A percentile compares a stretch with the other conserved stretches of the same genome.
These are phyloP conservation scores for Cicer bijugum DNA, from an alignment of 306 rosid genomes.

Conservation along the genomic window DNA sequence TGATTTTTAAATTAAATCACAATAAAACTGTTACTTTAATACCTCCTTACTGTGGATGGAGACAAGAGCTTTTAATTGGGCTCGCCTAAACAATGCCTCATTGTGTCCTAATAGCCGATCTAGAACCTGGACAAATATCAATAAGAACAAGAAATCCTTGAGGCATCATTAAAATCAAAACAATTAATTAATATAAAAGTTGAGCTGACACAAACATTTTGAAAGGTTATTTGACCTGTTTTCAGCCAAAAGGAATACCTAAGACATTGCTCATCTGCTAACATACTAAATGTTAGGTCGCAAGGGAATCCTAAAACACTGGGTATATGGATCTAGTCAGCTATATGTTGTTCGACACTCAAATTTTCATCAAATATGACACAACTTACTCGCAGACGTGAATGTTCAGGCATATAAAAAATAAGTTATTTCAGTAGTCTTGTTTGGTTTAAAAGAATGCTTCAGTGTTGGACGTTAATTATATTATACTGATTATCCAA, in stretches of 20 bases:
- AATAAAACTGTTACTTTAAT: constrained; percentile 22
- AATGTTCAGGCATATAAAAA: background rate
- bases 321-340: background rate
- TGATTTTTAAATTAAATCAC: constrained; percentile 18
- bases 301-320: background rate
- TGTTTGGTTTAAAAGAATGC: background rate
- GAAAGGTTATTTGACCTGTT: constrained; percentile 27
- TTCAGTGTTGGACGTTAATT: too few relatives aligned
- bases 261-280: constrained; percentile 20
- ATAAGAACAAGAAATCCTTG: constrained; percentile 15
- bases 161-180: background rate
- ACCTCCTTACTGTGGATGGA: constrained; percentile 94
- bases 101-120: constrained; percentile 84
- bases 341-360: background rate
- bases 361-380: background rate
- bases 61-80: constrained; percentile 93
- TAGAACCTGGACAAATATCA: constrained; percentile 65
- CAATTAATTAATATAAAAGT: constrained; percentile 11
- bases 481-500: background rate
- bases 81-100: constrained; percentile 89
- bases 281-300: background rate
- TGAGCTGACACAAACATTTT: constrained; percentile 7
- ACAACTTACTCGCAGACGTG: background rate
- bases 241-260: constrained; percentile 38
- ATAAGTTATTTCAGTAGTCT: background rate